Conservation (phyloP, 139 green algal genomes). For the Coelastrella sp. region DNA sequence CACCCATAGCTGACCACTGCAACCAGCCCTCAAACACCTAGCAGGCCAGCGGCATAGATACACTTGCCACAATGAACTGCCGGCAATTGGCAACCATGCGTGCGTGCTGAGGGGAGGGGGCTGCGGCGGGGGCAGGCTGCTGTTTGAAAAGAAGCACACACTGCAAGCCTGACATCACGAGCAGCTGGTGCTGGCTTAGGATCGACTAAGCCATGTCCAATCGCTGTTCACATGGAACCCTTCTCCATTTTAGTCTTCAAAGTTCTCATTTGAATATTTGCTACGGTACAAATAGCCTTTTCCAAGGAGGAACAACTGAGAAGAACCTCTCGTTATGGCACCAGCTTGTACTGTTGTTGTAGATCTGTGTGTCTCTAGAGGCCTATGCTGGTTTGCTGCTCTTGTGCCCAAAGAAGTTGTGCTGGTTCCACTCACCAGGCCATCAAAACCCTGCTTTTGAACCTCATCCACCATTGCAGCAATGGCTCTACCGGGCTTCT, state of each 20-base stretch:
- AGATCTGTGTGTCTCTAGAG: too few relatives aligned
- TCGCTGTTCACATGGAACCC: too few relatives aligned
- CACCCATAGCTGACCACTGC: slow-evolving; percentile 50
- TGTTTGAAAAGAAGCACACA: not conserved
- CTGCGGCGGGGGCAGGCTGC: too few relatives aligned
- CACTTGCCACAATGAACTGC: not conserved
- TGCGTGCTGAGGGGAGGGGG: too few relatives aligned
- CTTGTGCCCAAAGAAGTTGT: not conserved
- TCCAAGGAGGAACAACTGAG: not conserved
- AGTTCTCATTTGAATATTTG: too few relatives aligned
- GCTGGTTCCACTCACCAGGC: slow-evolving; percentile 46
- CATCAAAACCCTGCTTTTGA: slow-evolving; percentile 52
- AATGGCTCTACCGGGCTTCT: not conserved
- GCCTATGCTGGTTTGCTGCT: not conserved
- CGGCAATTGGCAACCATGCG: too few relatives aligned
- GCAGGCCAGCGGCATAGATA: not conserved
- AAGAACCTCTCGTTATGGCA: not conserved
- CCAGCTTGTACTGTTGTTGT: not conserved
- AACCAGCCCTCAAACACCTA: slow-evolving; percentile 71
- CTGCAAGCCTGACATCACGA: too few relatives aligned
- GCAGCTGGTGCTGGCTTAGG: too few relatives aligned
- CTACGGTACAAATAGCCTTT: not conserved
- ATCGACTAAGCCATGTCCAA: too few relatives aligned
- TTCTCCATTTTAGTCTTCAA: too few relatives aligned
- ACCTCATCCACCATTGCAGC: slow-evolving; percentile 42